A percentile compares a stretch with the other conserved stretches of the same genome.
phyloP scores from a whole-genome alignment of 352 stramenopile genomes.

The Globisporangium alternatum region DNA sequence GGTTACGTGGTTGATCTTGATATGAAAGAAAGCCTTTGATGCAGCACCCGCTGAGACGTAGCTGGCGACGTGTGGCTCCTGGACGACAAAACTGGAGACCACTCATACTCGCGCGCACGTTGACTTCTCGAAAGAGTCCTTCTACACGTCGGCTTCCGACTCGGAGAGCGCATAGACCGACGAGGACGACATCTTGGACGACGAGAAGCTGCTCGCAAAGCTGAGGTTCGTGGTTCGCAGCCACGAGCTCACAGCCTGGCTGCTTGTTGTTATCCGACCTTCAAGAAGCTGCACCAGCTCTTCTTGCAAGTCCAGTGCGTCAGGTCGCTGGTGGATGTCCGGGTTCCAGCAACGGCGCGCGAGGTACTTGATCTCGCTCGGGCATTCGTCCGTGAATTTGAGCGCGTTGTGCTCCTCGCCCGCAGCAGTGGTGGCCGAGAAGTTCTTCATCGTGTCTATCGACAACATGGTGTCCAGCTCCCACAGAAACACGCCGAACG shows the following conservation, averaged over 20 bases:
- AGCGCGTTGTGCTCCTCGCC: constrained; percentile 52
- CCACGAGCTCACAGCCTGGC: constrained; percentile 45
- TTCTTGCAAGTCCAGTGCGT: constrained; percentile 73
- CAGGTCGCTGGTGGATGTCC: constrained; percentile 36
- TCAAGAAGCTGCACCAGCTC: constrained; percentile 69
- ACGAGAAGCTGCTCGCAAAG: constrained; percentile 38
- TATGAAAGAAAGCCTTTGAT: not conserved
- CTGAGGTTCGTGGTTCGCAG: constrained; percentile 47
- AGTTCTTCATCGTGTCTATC: constrained; percentile 48
- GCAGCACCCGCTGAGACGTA: not conserved
- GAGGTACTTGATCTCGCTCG: constrained; percentile 41
- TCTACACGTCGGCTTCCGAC: constrained; percentile 33
- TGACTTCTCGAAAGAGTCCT: not conserved
- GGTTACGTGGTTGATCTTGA: not conserved
- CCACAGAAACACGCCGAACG: constrained; percentile 71
- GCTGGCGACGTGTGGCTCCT: not conserved
- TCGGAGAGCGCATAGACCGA: constrained; percentile 33
- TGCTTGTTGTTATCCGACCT: constrained; percentile 51
- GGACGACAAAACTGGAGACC: constrained; percentile 6
- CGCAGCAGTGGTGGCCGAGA: constrained; percentile 22
- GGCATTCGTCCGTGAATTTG: constrained; percentile 64
- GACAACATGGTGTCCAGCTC: constrained; percentile 75
- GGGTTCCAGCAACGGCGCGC: constrained; percentile 55
- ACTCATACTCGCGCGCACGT: not conserved
- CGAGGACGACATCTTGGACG: constrained; percentile 40